Evolutionary conservation across 116 monocot genomes (phyloP).

Genomic region (Posidonia oceanica): DNA sequence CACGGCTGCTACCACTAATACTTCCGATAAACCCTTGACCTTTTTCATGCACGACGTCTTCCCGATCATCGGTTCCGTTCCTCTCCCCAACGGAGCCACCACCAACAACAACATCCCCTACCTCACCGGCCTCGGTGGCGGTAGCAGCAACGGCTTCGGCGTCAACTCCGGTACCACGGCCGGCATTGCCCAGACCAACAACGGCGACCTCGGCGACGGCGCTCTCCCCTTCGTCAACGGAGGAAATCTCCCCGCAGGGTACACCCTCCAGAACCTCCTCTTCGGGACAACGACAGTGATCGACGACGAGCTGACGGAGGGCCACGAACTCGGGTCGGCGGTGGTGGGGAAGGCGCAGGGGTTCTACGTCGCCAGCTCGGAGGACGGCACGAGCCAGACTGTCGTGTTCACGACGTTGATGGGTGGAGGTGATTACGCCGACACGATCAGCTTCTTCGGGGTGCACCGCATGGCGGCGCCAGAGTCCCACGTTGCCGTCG

Average conservation of each 20-base stretch:
- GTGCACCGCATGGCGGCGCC: conserved; percentile 1
- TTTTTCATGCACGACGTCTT: conserved; percentile 6
- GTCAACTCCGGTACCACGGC: too few species aligned
- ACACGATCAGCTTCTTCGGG: conserved; percentile 21
- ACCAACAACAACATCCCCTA: background rate
- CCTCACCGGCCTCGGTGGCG: background rate
- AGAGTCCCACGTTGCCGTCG: conserved; percentile 15
- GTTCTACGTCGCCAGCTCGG: conserved; percentile 13
- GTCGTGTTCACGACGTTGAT: conserved; percentile 16
- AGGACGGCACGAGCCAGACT: conserved; percentile 10
- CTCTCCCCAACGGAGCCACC: conserved; percentile 1
- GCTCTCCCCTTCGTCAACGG: conserved; percentile 3
- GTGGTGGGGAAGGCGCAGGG: conserved; percentile 12
- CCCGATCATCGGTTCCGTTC: background rate
- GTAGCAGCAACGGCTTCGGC: too few species aligned
- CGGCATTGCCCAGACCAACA: background rate
- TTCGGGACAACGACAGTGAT: conserved; percentile 10
- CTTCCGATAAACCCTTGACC: background rate
- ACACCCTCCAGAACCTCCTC: conserved; percentile 6
- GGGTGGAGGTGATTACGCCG: background rate
- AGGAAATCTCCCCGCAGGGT: background rate
- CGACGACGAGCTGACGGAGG: conserved; percentile 13
- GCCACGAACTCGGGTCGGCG: background rate
- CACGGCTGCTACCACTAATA: too few species aligned
- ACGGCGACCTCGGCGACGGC: background rate